Base-by-base conservation (phyloP, 495 filamentous ascomycete genomes). In the Podospora australis region DNA sequence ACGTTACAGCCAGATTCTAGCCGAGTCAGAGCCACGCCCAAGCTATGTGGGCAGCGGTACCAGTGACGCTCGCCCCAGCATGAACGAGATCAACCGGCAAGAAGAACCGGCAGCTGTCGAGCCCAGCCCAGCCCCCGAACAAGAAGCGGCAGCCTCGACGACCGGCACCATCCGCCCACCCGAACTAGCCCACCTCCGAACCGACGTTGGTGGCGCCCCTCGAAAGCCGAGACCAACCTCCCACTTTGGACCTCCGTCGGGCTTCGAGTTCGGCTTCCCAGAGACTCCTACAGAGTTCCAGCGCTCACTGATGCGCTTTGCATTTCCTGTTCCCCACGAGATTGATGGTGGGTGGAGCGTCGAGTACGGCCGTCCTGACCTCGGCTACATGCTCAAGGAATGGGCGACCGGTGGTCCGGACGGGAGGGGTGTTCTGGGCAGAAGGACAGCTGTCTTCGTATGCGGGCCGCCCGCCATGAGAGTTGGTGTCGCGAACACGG, bases 361-460 rank as follows among this genome's bases (percentile, higher is more conserved):
- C 4, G 91, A 96, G 63, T 96, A 96, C 65, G 88, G 87, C n/a
- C 81, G 92, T 0, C 91, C 91, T 0, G 81, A 95, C 51, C 75
- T 97, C 23, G 81, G 86, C 2, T 85, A 84, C 61, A 88, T 94
- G 77, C 74, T 97, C 26, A 79, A 77, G 44, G 80, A 88, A 46
- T 83, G 86, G 74, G 87, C 88, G 0, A 78, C 73, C 14, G 75
- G 74, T 17, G 76, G 76, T 7, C 47, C 67, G 3, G 76, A 79
- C 39, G 76, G 76, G 9, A 63, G 74, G 16, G 78, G 83, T 32
- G 83, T 78, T 26, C 86, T 94, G 44, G 91, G 91, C 6, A 70
- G 84, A 44, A 71, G 90, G 46, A 89, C 90, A 0, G 95, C 91
- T 54, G 87, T 96, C 8, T 96, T 92, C 61, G 91, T 97, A 25